Evolutionary conservation across 345 rosid genomes (phyloP), one percentile per base, ranked within the genome.

Genomic region (Raphanus raphanistrum): DNA sequence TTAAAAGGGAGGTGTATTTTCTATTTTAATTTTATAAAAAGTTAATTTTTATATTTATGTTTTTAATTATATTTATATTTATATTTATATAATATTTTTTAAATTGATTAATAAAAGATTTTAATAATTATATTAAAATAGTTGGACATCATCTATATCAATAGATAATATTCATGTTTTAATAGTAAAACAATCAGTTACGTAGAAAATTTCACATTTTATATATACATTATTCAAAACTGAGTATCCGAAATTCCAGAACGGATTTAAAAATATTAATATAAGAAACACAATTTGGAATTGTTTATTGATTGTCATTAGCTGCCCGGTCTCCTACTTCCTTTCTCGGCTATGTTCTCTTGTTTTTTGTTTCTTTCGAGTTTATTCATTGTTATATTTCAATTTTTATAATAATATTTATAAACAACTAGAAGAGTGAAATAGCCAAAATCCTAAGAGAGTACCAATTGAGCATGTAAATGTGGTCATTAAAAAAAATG

Each of bases 381-480:
- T 12, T n/a, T 50, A 27, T 48, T 16, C 4, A 50, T 33, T 61
- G 15, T 8, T 13, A 15, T 48, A 32, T 69, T 50, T 62, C 38
- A 4, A 6, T 29, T 28, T 57, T 9, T 10, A 50, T 50, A 50
- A n/a, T 50, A 50, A 5, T 15, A n/a, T 59, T 59, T 27, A 11
- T 59, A 27, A 4, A 58, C 32, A 25, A 26, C 63, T 58, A 58
- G 38, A 52, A 9, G 17, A 63, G 26, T 52, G 6, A 52, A 35
- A 76, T 16, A 33, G 70, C 75, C 70, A 63, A 76, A 76, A 70
- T 12, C 57, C 2, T 17, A 63, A 63, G 75, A 50, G 75, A 76
- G 36, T 16, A 29, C 32, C 15, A 50, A 32, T 32, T 32, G 5
- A 50, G 55, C 7, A 50, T 50, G 21, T n/a, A n/a, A 2, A 50